phyloP scores from a whole-genome alignment of 176 grass and related monocot species.

The Oryza punctata region DNA sequence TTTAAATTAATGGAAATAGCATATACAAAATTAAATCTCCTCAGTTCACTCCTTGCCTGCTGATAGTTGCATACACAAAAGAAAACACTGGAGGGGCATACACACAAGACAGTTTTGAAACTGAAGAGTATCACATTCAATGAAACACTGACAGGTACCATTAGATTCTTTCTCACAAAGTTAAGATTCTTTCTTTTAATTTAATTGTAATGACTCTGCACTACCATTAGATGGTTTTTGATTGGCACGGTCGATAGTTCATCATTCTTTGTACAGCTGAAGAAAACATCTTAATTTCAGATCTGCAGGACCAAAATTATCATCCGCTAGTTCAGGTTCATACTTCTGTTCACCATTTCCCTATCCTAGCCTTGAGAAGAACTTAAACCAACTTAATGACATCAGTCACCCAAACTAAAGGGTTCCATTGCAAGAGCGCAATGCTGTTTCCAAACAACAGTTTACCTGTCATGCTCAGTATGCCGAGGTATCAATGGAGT shows the following conservation, averaged over 20 bases:
- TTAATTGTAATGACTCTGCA: not conserved
- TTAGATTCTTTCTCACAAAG: not conserved
- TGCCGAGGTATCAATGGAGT: slow-evolving; percentile 66
- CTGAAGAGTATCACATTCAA: not conserved
- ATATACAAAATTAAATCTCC: slow-evolving; percentile 1
- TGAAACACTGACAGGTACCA: not conserved
- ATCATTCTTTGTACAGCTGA: not conserved
- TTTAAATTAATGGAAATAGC: slow-evolving; percentile 2
- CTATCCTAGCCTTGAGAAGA: not conserved
- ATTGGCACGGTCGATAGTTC: not conserved
- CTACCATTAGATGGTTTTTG: not conserved
- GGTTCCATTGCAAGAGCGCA: not conserved
- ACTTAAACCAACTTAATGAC: slow-evolving; percentile 14
- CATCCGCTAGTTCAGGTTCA: not conserved
- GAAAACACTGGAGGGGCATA: not conserved
- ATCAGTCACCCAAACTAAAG: not conserved
- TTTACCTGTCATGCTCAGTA: slow-evolving; percentile 60
- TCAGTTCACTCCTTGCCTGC: not conserved
- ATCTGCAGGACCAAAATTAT: slow-evolving; percentile 12
- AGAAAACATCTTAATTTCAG: not conserved
- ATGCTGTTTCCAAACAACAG: slow-evolving; percentile 30
- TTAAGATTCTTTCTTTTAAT: not conserved
- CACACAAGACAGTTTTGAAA: not conserved
- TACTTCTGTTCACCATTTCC: not conserved
- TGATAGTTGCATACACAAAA: not conserved